Evolutionary conservation across 2,329 filamentous ascomycete species (phyloP).

Genomic region (Apiospora saccharicola): DNA sequence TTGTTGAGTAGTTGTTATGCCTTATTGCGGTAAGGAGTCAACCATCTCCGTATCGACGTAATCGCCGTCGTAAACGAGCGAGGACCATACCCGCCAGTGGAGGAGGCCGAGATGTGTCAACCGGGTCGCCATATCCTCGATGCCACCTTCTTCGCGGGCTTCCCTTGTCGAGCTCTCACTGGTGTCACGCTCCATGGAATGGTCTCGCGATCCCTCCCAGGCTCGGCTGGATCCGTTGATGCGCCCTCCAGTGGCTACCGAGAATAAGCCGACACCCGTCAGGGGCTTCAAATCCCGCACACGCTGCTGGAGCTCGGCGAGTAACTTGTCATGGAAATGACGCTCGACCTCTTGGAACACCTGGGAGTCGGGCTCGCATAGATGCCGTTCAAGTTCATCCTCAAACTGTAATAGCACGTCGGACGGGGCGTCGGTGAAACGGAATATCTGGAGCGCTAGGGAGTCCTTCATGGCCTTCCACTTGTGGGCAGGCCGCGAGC

Average conservation of each 20-base stretch:
- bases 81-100: slow-evolving; percentile 90
- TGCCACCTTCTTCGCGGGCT: slow-evolving; percentile 58
- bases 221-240: slow-evolving; percentile 47
- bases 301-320: slow-evolving; percentile 55
- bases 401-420: slow-evolving; percentile 58
- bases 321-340: slow-evolving; percentile 56
- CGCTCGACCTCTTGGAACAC: slow-evolving; percentile 58
- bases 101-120: slow-evolving; percentile 84
- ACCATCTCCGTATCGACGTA: slow-evolving; percentile 35
- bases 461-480: slow-evolving; percentile 62
- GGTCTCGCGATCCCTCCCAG: slow-evolving; percentile 43
- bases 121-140: slow-evolving; percentile 76
- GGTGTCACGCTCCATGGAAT: slow-evolving; percentile 25
- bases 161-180: slow-evolving; percentile 40
- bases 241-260: slow-evolving; percentile 61
- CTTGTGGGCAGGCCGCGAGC: slow-evolving; percentile 50
- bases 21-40: slow-evolving; percentile 25
- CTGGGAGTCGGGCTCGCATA: slow-evolving; percentile 52
- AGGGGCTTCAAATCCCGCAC: slow-evolving; percentile 62
- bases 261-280: slow-evolving; percentile 61
- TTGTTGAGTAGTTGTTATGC: background rate
- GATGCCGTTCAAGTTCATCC: slow-evolving; percentile 53
- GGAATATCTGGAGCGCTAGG: slow-evolving; percentile 65
- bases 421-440: slow-evolving; percentile 59
- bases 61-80: slow-evolving; percentile 71